phyloP scores from a whole-genome alignment of 352 stramenopile genomes.

The Blastocystis hominis region DNA sequence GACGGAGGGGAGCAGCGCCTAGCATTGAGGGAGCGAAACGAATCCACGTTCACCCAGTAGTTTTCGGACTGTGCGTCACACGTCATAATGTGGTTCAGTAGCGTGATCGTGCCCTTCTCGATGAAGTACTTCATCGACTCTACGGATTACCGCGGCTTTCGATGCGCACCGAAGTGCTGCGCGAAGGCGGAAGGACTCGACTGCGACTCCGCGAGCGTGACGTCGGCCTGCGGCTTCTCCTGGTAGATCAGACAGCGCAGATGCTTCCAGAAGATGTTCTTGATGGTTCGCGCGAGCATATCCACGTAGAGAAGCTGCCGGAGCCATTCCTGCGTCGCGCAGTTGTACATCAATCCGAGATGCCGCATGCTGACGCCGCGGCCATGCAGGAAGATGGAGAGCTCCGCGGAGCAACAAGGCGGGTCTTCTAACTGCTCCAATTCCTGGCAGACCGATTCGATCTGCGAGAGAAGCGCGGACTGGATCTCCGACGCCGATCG shows the following conservation, averaged over 20 bases:
- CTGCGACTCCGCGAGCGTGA: not conserved
- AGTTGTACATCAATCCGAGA: not conserved
- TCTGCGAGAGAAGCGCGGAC: not conserved
- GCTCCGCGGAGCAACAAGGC: not conserved
- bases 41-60: not conserved
- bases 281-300: constrained; percentile 30
- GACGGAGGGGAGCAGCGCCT: constrained; percentile 24
- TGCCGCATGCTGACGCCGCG: constrained; percentile 2
- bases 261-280: constrained; percentile 48
- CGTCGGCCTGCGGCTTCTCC: constrained; percentile 20
- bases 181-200: not conserved
- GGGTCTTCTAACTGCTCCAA: constrained; percentile 6
- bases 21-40: not conserved
- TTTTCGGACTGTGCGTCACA: not conserved
- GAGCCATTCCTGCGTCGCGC: not conserved
- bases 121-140: not conserved
- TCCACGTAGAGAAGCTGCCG: constrained; percentile 23
- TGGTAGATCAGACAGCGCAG: constrained; percentile 42
- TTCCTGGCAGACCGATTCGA: not conserved
- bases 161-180: not conserved
- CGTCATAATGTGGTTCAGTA: constrained; percentile 36
- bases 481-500: not conserved
- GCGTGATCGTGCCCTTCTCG: not conserved
- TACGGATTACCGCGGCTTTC: not conserved
- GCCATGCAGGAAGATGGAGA: not conserved